Conservation (phyloP, 1,139 yeast species). For the Candida albicans region DNA sequence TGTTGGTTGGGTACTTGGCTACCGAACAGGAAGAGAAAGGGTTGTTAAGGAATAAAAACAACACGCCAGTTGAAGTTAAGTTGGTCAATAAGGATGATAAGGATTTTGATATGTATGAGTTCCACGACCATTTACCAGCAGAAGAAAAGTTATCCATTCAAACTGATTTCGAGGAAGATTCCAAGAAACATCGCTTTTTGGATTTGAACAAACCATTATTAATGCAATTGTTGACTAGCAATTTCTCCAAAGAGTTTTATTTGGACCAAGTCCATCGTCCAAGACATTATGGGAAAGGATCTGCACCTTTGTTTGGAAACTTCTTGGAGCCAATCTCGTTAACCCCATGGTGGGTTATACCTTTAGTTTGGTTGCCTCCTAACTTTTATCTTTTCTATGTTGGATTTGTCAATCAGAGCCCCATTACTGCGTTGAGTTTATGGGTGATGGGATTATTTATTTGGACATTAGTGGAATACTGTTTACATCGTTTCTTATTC, state of each 20-base stretch:
- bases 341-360: slow-evolving; percentile 69
- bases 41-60: slow-evolving; percentile 40
- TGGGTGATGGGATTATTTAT: slow-evolving; percentile 70
- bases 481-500: slow-evolving; percentile 86
- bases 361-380: slow-evolving; percentile 84
- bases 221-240: slow-evolving; percentile 71
- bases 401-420: slow-evolving; percentile 39
- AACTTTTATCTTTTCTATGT: slow-evolving; percentile 52
- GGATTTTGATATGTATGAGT: slow-evolving; percentile 32
- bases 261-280: slow-evolving; percentile 97
- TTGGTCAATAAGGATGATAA: slow-evolving; percentile 21
- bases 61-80: slow-evolving; percentile 45
- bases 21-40: slow-evolving; percentile 46
- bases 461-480: slow-evolving; percentile 91
- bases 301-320: slow-evolving; percentile 71
- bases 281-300: slow-evolving; percentile 78
- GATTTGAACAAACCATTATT: slow-evolving; percentile 82
- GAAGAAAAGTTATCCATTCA: slow-evolving; percentile 70
- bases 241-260: slow-evolving; percentile 83
- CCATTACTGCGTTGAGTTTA: slow-evolving; percentile 39
- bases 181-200: slow-evolving; percentile 74
- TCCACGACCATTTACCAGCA: slow-evolving; percentile 66
- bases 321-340: slow-evolving; percentile 49
- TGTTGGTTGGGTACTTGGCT: slow-evolving; percentile 50
- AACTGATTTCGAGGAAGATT: slow-evolving; percentile 76